A percentile compares a stretch with the other conserved stretches of the same genome.
phyloP scores from a whole-genome alignment of 2,329 filamentous ascomycete genomes.

The Hypocreales sp. region DNA sequence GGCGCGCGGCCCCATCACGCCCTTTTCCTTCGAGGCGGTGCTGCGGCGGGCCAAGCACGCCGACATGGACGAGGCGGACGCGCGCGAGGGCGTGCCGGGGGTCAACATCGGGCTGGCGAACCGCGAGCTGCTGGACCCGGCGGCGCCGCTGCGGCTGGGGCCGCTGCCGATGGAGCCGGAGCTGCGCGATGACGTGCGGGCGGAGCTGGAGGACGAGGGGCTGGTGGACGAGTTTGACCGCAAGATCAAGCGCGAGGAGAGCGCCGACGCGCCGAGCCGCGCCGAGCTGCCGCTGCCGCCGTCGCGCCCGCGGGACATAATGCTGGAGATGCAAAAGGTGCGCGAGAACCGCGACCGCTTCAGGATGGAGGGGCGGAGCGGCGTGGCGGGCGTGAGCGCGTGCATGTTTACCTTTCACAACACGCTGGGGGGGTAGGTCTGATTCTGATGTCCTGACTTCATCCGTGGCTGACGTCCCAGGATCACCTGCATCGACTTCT shows the following conservation, averaged over 20 bases:
- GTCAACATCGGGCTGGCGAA: constrained; percentile 47
- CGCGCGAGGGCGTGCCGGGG: constrained; percentile 49
- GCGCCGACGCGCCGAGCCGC: constrained; percentile 64
- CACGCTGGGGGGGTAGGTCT: constrained; percentile 68
- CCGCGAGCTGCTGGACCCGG: constrained; percentile 41
- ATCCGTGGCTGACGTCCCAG: constrained; percentile 24
- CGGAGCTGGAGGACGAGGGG: constrained; percentile 68
- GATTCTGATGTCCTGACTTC: not conserved
- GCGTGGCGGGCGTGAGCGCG: constrained; percentile 74
- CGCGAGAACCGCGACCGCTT: constrained; percentile 88
- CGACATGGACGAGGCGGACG: constrained; percentile 47
- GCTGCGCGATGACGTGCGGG: constrained; percentile 69
- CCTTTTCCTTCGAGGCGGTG: constrained; percentile 46
- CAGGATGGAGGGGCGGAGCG: constrained; percentile 69
- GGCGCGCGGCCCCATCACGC: constrained; percentile 45
- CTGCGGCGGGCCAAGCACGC: constrained; percentile 40
- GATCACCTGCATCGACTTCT: constrained; percentile 89
- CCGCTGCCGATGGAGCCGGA: constrained; percentile 72
- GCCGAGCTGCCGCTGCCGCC: constrained; percentile 74
- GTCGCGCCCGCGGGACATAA: constrained; percentile 76
- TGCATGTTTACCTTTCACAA: constrained; percentile 99
- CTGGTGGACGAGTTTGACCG: constrained; percentile 80
- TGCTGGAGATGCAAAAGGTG: constrained; percentile 87
- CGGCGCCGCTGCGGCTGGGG: constrained; percentile 54
- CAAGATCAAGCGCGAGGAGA: constrained; percentile 78